A percentile compares a stretch with the other conserved stretches of the same genome.
Conservation (phyloP, 1,284 basidiomycete species). For the Abortiporus biennis region DNA sequence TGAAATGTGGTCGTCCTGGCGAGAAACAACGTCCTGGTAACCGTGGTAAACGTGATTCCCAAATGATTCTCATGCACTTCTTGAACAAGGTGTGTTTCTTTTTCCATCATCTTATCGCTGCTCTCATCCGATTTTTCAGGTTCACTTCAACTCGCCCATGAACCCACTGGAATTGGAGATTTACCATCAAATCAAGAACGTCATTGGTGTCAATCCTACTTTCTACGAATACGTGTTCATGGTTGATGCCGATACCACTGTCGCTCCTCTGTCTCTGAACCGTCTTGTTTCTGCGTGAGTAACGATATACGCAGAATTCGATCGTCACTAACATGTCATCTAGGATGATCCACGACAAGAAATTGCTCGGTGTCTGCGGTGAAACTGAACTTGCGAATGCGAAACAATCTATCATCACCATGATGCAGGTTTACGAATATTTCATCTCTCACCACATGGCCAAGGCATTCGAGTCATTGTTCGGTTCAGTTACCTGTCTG, state of each 20-base stretch:
- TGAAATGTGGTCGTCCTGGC: constrained; percentile 94
- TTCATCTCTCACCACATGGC: constrained; percentile 97
- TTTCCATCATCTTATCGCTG: background rate
- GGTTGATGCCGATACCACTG: constrained; percentile 96
- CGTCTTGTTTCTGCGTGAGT: constrained; percentile 86
- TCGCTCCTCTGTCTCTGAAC: constrained; percentile 82
- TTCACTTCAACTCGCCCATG: constrained; percentile 97
- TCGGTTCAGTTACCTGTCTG: constrained; percentile 97
- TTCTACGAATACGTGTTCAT: constrained; percentile 98
- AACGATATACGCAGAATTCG: background rate
- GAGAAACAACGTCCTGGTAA: constrained; percentile 93
- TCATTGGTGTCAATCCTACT: constrained; percentile 96
- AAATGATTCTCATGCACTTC: constrained; percentile 96
- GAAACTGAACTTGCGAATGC: constrained; percentile 89
- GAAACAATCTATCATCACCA: constrained; percentile 91
- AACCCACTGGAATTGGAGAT: constrained; percentile 95
- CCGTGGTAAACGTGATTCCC: constrained; percentile 94
- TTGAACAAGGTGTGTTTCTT: constrained; percentile 74
- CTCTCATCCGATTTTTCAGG: constrained; percentile 36
- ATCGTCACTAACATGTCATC: constrained; percentile 12
- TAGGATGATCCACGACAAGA: constrained; percentile 91
- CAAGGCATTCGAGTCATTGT: constrained; percentile 96
- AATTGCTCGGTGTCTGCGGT: constrained; percentile 89
- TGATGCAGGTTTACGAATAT: constrained; percentile 99
- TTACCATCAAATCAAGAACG: constrained; percentile 99